phyloP scores from a whole-genome alignment of 176 grass and related monocot species.

The Eleusine coracana region DNA sequence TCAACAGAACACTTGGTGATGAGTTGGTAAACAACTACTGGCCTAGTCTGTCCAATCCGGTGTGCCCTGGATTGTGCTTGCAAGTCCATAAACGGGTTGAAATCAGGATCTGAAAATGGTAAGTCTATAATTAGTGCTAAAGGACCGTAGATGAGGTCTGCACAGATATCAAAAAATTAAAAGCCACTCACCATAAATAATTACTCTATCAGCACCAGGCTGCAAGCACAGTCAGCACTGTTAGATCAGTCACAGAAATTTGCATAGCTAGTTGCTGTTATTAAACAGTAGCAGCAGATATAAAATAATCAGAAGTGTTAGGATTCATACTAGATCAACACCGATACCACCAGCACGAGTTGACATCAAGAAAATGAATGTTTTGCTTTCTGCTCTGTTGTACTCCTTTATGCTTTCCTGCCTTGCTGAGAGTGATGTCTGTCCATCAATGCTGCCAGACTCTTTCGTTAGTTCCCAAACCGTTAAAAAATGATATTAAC shows the following conservation, averaged over 20 bases:
- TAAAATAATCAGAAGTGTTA: neutral
- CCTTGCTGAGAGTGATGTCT: conserved; percentile 55
- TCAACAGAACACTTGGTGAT: conserved; percentile 74
- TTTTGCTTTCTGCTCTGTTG: conserved; percentile 59
- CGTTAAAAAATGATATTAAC: conserved; percentile 1
- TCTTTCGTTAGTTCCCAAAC: conserved; percentile 1
- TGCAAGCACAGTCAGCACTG: conserved; percentile 29
- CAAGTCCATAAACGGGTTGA: conserved; percentile 80
- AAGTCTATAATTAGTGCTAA: neutral
- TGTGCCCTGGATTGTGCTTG: conserved; percentile 75
- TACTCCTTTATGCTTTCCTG: conserved; percentile 78
- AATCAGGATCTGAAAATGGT: conserved; percentile 64
- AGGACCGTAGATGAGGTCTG: neutral
- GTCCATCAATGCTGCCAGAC: conserved; percentile 63
- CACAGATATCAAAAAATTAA: conserved; percentile 1
- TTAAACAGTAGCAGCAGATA: neutral
- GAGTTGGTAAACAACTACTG: conserved; percentile 74
- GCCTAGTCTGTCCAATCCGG: conserved; percentile 68
- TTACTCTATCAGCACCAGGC: conserved; percentile 74
- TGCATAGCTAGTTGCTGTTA: neutral
- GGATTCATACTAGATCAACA: conserved; percentile 61
- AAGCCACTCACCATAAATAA: conserved; percentile 64
- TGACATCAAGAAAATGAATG: conserved; percentile 79
- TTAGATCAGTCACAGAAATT: conserved; percentile 5
- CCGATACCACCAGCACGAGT: conserved; percentile 74